phyloP scores from a whole-genome alignment of 805 yeast species.

The Ogataea haglerorum region DNA sequence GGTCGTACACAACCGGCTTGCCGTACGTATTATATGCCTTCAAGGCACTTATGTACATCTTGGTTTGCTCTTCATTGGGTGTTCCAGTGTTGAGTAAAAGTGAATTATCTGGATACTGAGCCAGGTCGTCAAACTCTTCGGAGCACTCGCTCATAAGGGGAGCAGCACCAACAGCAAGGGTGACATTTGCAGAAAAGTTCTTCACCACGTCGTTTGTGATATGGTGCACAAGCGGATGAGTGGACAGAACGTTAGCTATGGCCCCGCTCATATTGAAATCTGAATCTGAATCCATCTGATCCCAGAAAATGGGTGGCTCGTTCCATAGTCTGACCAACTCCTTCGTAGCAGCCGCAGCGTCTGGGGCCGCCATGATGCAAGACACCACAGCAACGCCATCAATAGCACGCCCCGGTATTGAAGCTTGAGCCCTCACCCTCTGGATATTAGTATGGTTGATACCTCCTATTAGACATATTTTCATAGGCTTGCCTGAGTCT shows the following conservation, averaged over 20 bases:
- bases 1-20: conserved; percentile 75
- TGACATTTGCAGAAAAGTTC: conserved; percentile 82
- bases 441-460: conserved; percentile 60
- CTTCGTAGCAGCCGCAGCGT: conserved; percentile 51
- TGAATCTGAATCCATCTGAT: not conserved
- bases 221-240: conserved; percentile 73
- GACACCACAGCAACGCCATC: conserved; percentile 93
- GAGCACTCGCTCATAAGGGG: conserved; percentile 83
- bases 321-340: conserved; percentile 32
- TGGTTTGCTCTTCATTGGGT: conserved; percentile 43
- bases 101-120: conserved; percentile 49
- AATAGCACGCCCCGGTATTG: conserved; percentile 42
- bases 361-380: conserved; percentile 64
- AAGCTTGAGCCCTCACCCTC: conserved; percentile 50
- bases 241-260: conserved; percentile 3
- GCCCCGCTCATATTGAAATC: not conserved
- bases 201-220: conserved; percentile 88
- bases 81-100: conserved; percentile 78
- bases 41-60: conserved; percentile 49
- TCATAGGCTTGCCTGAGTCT: conserved; percentile 34
- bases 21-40: conserved; percentile 52
- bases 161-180: conserved; percentile 78
- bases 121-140: conserved; percentile 66
- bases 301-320: conserved; percentile 29
- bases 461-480: conserved; percentile 81